Evolutionary conservation across 768 basidiomycete genomes (phyloP).

Genomic region (Tulasnella sp.): DNA sequence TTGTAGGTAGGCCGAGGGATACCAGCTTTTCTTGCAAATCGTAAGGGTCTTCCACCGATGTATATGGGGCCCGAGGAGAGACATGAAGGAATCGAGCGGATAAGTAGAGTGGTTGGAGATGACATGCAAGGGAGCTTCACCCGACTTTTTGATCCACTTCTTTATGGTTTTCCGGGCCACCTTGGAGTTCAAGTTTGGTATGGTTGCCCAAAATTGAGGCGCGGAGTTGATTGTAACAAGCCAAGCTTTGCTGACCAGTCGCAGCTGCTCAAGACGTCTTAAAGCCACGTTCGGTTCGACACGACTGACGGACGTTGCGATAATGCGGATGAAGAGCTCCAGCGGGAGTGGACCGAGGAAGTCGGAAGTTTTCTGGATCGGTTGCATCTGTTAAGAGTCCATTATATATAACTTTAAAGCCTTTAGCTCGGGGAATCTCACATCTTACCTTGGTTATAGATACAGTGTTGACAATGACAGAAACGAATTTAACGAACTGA

Average conservation of each 20-base stretch:
- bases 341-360: not conserved
- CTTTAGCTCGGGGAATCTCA: not conserved
- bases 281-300: not conserved
- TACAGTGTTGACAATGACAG: not conserved
- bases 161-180: not conserved
- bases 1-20: not conserved
- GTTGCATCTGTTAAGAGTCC: not conserved
- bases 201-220: not conserved
- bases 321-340: not conserved
- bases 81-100: not conserved
- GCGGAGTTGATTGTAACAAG: not conserved
- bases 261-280: not conserved
- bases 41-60: not conserved
- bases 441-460: not conserved
- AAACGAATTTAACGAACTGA: too few relatives aligned
- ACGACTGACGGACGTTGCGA: not conserved
- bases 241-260: slow-evolving; percentile 7
- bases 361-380: not conserved
- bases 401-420: not conserved
- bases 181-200: not conserved
- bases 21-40: not conserved
- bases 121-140: not conserved
- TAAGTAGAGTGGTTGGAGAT: not conserved
- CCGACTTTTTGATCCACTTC: not conserved
- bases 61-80: not conserved